Conservation (phyloP, 2,329 filamentous ascomycete species). For the Helotiales sp. region DNA sequence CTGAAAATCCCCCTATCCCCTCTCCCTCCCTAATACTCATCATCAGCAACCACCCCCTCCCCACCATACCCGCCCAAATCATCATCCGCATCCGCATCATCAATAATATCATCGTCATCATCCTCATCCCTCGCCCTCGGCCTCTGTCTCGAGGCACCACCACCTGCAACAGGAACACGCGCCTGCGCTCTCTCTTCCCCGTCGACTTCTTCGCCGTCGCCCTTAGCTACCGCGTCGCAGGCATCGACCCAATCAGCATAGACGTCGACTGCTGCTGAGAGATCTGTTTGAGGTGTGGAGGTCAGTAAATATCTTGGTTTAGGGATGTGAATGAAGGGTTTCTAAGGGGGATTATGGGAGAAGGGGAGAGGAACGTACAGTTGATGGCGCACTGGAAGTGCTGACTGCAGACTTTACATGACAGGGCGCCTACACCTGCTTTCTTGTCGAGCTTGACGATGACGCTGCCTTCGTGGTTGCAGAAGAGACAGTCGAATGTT, state of each 20-base stretch:
- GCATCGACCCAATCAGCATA: conserved; percentile 99
- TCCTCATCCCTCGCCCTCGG: conserved; percentile 35
- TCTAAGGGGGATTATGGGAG: background rate
- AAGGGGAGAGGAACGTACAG: conserved; percentile 62
- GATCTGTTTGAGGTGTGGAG: conserved; percentile 58
- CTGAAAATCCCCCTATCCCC: background rate
- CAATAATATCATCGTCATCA: conserved; percentile 44
- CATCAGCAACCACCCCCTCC: conserved; percentile 58
- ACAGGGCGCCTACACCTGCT: conserved; percentile 79
- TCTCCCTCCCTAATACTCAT: conserved; percentile 54
- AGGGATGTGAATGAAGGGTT: background rate
- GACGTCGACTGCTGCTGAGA: conserved; percentile 90
- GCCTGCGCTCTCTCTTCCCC: conserved; percentile 36
- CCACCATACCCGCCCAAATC: conserved; percentile 58
- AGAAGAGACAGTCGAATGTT: conserved; percentile 96
- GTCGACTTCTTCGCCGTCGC: conserved; percentile 51
- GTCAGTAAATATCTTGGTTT: conserved; percentile 26
- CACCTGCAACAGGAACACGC: conserved; percentile 24
- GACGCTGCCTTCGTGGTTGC: conserved; percentile 95
- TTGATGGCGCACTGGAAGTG: conserved; percentile 92
- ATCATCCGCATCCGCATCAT: conserved; percentile 45
- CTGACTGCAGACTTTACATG: conserved; percentile 93
- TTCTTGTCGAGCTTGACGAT: conserved; percentile 94
- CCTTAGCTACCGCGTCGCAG: conserved; percentile 74
- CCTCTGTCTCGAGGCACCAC: conserved; percentile 16